Conservation (phyloP, 257 asterid genomes). For the Jacaranda copaia region DNA sequence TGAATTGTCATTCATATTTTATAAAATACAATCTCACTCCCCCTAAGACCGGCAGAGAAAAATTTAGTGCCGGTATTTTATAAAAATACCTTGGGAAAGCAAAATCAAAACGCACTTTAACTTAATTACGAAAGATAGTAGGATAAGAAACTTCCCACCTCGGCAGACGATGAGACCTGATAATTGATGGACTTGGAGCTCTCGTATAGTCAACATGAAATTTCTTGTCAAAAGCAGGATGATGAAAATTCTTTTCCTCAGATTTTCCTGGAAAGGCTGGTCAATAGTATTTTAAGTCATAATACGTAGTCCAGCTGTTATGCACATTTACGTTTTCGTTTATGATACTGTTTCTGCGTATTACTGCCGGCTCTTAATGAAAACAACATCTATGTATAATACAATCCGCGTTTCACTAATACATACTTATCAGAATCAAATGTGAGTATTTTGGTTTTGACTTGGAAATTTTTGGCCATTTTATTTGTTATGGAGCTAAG, state of each 20-base stretch:
- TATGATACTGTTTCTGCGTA: background rate
- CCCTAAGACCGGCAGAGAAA: too few relatives aligned
- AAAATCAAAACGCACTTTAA: too few relatives aligned
- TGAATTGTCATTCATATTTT: too few relatives aligned
- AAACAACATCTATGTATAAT: background rate
- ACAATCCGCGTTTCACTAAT: background rate
- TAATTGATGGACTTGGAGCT: background rate
- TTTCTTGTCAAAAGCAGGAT: background rate
- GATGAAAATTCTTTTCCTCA: background rate
- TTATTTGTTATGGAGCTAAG: too few relatives aligned
- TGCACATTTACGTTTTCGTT: background rate
- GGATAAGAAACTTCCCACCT: too few relatives aligned
- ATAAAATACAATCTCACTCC: too few relatives aligned
- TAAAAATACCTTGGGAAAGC: too few relatives aligned
- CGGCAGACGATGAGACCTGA: too few relatives aligned
- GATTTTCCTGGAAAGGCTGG: background rate
- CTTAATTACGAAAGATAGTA: too few relatives aligned
- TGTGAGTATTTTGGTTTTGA: background rate
- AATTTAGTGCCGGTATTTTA: too few relatives aligned
- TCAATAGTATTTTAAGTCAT: too few relatives aligned
- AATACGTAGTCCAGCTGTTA: background rate
- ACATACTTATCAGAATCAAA: background rate
- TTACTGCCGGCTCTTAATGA: background rate
- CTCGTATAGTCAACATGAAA: background rate
- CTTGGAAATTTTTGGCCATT: background rate